Evolutionary conservation across 2,329 filamentous ascomycete species (phyloP).

Genomic region (Helotiales sp.): DNA sequence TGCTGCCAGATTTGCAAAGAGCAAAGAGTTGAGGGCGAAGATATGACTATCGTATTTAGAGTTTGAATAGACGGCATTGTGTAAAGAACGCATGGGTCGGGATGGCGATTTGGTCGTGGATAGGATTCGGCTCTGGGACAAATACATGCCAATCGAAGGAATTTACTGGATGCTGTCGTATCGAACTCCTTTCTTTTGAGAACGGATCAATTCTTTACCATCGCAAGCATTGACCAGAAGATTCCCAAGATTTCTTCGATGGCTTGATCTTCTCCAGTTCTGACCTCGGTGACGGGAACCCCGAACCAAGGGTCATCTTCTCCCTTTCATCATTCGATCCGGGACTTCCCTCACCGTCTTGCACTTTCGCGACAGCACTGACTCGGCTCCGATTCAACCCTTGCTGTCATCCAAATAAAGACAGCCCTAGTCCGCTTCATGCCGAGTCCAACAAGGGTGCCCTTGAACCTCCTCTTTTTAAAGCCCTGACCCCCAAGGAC

Average conservation of each 20-base stretch:
- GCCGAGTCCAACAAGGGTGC: neutral
- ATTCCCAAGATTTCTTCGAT: neutral
- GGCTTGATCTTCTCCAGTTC: neutral
- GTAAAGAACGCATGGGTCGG: neutral
- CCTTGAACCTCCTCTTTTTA: neutral
- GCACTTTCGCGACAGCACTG: neutral
- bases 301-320: neutral
- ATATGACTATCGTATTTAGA: constrained; percentile 27
- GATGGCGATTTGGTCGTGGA: neutral
- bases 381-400: neutral
- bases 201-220: neutral
- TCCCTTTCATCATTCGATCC: neutral
- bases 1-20: constrained; percentile 47
- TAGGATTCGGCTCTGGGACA: neutral
- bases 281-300: neutral
- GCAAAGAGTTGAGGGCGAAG: constrained; percentile 41
- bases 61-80: neutral
- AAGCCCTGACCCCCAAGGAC: neutral
- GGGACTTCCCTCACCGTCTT: neutral
- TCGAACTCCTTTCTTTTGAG: neutral
- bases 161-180: neutral
- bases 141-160: neutral
- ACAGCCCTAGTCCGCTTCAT: neutral
- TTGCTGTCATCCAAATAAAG: neutral
- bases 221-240: neutral